Evolutionary conservation across 2,329 filamentous ascomycete genomes (phyloP).

Genomic region (Fusarium sp.): DNA sequence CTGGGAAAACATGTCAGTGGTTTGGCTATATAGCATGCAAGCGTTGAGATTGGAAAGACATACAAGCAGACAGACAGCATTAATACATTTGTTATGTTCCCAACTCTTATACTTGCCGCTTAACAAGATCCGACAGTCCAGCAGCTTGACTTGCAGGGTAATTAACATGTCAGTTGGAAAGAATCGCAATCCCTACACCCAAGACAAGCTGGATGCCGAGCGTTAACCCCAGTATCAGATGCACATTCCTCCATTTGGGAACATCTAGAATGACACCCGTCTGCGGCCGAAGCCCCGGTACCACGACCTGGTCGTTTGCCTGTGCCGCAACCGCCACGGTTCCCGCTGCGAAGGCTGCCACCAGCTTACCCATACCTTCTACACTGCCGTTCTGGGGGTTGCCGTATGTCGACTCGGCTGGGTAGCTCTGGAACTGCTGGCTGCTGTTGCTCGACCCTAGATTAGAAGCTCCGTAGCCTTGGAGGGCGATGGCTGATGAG

Average conservation of each 20-base stretch:
- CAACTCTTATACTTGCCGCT: not conserved
- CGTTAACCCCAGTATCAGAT: constrained; percentile 49
- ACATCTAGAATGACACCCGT: constrained; percentile 49
- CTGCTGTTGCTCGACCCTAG: constrained; percentile 20
- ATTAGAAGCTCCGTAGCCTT: constrained; percentile 39
- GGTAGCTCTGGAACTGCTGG: constrained; percentile 53
- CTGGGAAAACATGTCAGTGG: not conserved
- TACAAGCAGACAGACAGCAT: not conserved
- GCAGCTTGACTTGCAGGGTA: not conserved
- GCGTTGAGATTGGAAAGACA: constrained; percentile 28
- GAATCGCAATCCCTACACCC: constrained; percentile 23
- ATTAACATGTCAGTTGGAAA: constrained; percentile 16
- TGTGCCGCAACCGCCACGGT: constrained; percentile 50
- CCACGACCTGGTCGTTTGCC: constrained; percentile 42
- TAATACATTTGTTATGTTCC: not conserved
- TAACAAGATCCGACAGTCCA: not conserved
- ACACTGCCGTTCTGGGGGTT: constrained; percentile 45
- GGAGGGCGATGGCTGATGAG: constrained; percentile 37
- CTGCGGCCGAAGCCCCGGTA: constrained; percentile 46
- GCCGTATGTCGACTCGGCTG: constrained; percentile 55
- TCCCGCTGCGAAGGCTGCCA: constrained; percentile 53
- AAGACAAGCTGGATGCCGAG: constrained; percentile 47
- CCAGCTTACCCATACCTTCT: constrained; percentile 49
- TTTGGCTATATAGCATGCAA: constrained; percentile 22
- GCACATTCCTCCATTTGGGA: constrained; percentile 45